Conservation (phyloP, 768 basidiomycete genomes). For the Hygrophoropsis aurantiaca region DNA sequence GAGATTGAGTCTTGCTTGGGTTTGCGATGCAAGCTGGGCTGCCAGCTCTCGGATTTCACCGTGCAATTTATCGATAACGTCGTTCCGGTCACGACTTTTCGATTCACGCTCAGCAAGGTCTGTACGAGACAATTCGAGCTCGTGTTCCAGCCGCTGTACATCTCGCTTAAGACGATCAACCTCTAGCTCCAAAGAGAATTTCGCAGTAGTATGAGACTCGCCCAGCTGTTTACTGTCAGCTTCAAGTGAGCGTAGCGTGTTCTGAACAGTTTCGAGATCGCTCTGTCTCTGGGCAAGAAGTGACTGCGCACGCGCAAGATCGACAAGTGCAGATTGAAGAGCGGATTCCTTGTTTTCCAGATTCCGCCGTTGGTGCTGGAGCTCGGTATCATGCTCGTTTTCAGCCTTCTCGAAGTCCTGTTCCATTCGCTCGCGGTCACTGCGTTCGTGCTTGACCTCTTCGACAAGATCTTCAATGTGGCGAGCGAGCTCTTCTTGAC, state of each 20-base stretch:
- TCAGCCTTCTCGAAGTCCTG: constrained; percentile 56
- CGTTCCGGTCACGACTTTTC: constrained; percentile 66
- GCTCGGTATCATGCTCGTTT: constrained; percentile 60
- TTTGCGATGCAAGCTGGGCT: constrained; percentile 76
- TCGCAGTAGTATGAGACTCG: constrained; percentile 79
- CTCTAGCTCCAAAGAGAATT: constrained; percentile 88
- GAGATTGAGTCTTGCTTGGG: constrained; percentile 82
- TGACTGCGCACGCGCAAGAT: constrained; percentile 60
- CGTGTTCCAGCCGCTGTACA: constrained; percentile 75
- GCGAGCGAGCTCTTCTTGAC: constrained; percentile 75
- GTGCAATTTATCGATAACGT: constrained; percentile 71
- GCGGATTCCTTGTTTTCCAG: constrained; percentile 73
- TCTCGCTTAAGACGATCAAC: constrained; percentile 85
- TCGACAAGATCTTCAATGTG: constrained; percentile 72
- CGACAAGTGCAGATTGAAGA: constrained; percentile 59
- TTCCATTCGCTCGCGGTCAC: constrained; percentile 53
- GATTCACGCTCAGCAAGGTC: constrained; percentile 70
- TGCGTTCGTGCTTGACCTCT: constrained; percentile 59
- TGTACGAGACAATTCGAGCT: constrained; percentile 66
- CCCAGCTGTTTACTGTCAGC: constrained; percentile 77
- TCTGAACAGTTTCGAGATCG: constrained; percentile 74
- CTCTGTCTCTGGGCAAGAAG: constrained; percentile 70
- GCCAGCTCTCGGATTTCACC: constrained; percentile 81
- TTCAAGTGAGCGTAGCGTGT: constrained; percentile 68
- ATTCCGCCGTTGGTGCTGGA: constrained; percentile 59